phyloP scores from a whole-genome alignment of 2,329 filamentous ascomycete genomes.

The Onygenales sp. region DNA sequence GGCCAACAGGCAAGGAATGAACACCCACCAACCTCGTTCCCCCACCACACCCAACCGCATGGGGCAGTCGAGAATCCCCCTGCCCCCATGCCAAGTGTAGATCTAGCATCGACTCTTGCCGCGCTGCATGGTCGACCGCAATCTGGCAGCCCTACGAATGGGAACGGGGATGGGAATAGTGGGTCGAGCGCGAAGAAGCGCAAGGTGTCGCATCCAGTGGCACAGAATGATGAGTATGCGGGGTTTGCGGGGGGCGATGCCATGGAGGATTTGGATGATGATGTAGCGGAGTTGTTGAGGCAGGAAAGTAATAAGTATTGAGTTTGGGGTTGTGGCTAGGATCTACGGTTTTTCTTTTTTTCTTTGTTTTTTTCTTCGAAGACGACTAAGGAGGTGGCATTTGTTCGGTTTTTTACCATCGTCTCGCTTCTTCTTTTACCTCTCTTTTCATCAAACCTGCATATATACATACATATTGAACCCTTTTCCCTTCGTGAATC shows the following conservation, averaged over 20 bases:
- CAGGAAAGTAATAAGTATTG: slow-evolving; percentile 29
- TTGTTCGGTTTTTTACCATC: neutral
- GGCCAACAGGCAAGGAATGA: neutral
- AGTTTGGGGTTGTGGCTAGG: neutral
- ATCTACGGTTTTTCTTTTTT: neutral
- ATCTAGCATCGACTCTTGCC: slow-evolving; percentile 13
- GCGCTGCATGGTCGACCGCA: slow-evolving; percentile 14
- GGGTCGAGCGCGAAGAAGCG: slow-evolving; percentile 36
- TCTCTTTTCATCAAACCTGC: neutral
- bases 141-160: slow-evolving; percentile 11
- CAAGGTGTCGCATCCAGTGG: slow-evolving; percentile 36
- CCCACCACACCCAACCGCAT: slow-evolving; percentile 4
- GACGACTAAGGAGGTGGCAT: neutral
- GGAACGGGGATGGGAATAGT: slow-evolving; percentile 13
- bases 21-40: neutral
- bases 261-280: slow-evolving; percentile 50
- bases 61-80: slow-evolving; percentile 7
- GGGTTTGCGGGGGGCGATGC: slow-evolving; percentile 45
- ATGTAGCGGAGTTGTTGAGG: slow-evolving; percentile 50
- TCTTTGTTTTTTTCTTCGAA: neutral
- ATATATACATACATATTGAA: no score
- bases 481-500: no score
- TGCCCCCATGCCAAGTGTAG: slow-evolving; percentile 13
- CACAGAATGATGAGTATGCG: slow-evolving; percentile 24
- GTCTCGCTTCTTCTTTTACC: neutral